phyloP scores from a whole-genome alignment of 179 eudicot species.

The Spergularia azorica region DNA sequence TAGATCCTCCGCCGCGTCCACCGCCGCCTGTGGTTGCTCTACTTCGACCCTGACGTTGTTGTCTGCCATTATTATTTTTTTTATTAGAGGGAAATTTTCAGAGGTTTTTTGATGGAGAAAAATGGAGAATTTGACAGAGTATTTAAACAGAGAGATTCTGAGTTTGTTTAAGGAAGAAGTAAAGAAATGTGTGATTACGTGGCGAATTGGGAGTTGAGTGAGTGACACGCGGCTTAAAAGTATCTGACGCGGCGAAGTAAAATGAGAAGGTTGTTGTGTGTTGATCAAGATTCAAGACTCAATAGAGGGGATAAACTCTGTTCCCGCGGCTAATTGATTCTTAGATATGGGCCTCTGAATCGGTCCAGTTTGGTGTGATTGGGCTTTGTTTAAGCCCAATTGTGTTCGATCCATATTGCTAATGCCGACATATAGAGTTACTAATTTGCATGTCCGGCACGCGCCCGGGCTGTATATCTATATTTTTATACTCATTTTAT shows the following conservation, averaged over 20 bases:
- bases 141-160: not conserved
- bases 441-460: too few species aligned
- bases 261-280: not conserved
- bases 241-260: not conserved
- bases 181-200: not conserved
- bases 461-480: too few species aligned
- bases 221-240: not conserved
- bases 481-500: too few species aligned
- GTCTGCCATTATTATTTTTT: not conserved
- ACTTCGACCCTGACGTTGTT: not conserved
- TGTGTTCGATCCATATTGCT: too few species aligned
- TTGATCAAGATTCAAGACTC: too few species aligned
- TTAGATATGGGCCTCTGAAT: too few species aligned
- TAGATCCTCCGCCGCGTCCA: conserved; percentile 56
- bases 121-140: not conserved
- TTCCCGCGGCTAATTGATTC: too few species aligned
- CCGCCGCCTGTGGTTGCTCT: conserved; percentile 7
- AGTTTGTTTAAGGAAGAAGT: conserved; percentile 11
- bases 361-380: too few species aligned
- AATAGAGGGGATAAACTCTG: too few species aligned
- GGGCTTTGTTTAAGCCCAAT: too few species aligned
- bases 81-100: too few species aligned
- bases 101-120: conserved; percentile 1
- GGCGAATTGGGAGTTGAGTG: not conserved
- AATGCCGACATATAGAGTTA: too few species aligned